phyloP scores from a whole-genome alignment of 352 stramenopile genomes.

The Pythium chondricola region DNA sequence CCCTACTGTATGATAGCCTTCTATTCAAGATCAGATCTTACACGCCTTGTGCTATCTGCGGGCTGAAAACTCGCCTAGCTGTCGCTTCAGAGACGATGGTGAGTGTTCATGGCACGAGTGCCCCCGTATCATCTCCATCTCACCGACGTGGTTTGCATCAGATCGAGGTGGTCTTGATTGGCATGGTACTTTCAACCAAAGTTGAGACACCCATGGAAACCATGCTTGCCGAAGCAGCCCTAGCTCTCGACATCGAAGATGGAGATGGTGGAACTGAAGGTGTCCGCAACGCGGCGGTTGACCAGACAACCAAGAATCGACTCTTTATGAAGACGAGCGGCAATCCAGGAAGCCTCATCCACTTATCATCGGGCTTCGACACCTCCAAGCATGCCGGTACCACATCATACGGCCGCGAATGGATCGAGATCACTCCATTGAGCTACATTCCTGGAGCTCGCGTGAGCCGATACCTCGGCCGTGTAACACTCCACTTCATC shows the following conservation, averaged over 20 bases:
- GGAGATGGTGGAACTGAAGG: too few species aligned
- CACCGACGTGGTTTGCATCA: slow-evolving; percentile 14
- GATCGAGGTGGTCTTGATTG: slow-evolving; percentile 82
- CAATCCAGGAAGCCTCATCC: slow-evolving; percentile 30
- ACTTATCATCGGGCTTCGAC: slow-evolving; percentile 20
- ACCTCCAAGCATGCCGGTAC: slow-evolving; percentile 6
- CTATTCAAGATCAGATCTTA: slow-evolving; percentile 67
- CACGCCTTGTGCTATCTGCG: slow-evolving; percentile 78
- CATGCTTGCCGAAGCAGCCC: slow-evolving; percentile 37
- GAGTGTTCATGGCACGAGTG: neutral
- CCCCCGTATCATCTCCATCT: neutral
- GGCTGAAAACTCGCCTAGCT: slow-evolving; percentile 64
- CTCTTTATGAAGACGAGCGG: slow-evolving; percentile 41
- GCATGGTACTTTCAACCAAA: slow-evolving; percentile 68
- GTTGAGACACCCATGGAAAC: slow-evolving; percentile 41
- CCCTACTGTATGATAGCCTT: slow-evolving; percentile 28
- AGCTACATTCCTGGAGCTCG: slow-evolving; percentile 69
- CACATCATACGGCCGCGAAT: slow-evolving; percentile 48
- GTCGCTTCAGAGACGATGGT: slow-evolving; percentile 83
- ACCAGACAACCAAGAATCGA: slow-evolving; percentile 21
- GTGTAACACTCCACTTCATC: slow-evolving; percentile 87
- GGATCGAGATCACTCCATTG: slow-evolving; percentile 81
- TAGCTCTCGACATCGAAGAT: slow-evolving; percentile 29
- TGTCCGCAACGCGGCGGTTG: too few species aligned
- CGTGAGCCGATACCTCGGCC: slow-evolving; percentile 71